These are phyloP conservation scores for Pythium dissotocum DNA, from an alignment of 352 stramenopile species.

Conservation along the genomic window DNA sequence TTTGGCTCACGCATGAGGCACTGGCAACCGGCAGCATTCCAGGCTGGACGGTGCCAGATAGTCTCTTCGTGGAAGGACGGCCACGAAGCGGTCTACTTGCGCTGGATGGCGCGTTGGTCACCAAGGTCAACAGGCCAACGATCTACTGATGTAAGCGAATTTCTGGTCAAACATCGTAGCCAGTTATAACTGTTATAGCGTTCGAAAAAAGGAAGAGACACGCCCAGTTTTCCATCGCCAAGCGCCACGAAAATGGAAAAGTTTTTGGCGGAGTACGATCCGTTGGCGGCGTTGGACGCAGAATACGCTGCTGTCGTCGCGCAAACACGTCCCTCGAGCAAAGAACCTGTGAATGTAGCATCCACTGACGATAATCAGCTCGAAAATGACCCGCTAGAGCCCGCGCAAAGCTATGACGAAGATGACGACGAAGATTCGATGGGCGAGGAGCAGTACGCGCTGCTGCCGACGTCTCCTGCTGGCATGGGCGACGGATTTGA, in stretches of 20 bases:
- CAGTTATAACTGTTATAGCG: conserved; percentile 2
- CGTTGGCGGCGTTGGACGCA: conserved; percentile 52
- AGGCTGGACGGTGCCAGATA: too few relatives aligned
- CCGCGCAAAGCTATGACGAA: conserved; percentile 22
- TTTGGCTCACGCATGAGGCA: too few relatives aligned
- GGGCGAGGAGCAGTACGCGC: conserved; percentile 21
- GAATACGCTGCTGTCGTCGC: conserved; percentile 65
- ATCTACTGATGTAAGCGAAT: background rate
- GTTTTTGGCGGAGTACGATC: conserved; percentile 41
- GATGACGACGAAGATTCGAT: conserved; percentile 25
- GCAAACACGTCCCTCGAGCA: conserved; percentile 21
- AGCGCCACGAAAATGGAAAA: conserved; percentile 30
- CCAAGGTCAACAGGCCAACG: too few relatives aligned
- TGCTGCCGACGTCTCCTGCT: conserved; percentile 21
- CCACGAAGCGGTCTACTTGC: too few relatives aligned
- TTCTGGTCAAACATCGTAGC: background rate
- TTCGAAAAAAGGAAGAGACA: conserved; percentile 12
- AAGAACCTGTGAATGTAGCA: background rate
- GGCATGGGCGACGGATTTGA: conserved; percentile 22
- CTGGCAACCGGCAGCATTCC: too few relatives aligned
- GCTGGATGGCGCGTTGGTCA: too few relatives aligned
- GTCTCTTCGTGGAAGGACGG: too few relatives aligned
- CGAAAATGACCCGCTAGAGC: conserved; percentile 26
- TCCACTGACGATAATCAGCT: background rate
- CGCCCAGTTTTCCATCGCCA: background rate